Conservation (phyloP, 1,139 yeast genomes). For the Magnusiomyces sp. region DNA sequence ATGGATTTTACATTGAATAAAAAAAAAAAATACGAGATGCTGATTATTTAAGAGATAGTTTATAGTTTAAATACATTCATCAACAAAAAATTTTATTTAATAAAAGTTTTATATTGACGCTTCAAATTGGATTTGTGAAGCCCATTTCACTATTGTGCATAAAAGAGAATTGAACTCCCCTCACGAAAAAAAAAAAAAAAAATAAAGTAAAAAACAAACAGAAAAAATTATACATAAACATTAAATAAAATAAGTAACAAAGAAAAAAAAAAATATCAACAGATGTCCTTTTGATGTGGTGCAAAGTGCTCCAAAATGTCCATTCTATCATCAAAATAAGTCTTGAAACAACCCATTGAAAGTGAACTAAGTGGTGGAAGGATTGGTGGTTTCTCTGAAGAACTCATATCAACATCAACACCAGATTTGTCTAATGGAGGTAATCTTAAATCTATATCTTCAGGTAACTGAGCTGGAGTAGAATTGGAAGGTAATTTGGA, state of each 20-base stretch:
- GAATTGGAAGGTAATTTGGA: no score
- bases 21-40: not conserved
- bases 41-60: no score
- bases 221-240: not conserved
- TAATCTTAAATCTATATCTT: no score
- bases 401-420: not conserved
- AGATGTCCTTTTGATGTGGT: not conserved
- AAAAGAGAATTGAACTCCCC: no score
- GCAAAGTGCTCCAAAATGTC: constrained; percentile 19
- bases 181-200: no score
- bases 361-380: constrained; percentile 8
- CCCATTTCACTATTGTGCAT: no score
- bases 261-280: constrained; percentile 1
- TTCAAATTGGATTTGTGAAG: not conserved
- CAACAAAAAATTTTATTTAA: no score
- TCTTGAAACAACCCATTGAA: constrained; percentile 21
- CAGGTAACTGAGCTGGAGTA: no score
- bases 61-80: no score
- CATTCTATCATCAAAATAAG: constrained; percentile 25
- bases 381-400: not conserved
- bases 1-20: not conserved
- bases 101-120: no score
- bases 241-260: constrained; percentile 2
- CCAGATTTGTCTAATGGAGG: no score
- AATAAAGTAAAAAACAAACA: not conserved